Conservation (phyloP, 345 rosid genomes). For the Brassica rapa region DNA sequence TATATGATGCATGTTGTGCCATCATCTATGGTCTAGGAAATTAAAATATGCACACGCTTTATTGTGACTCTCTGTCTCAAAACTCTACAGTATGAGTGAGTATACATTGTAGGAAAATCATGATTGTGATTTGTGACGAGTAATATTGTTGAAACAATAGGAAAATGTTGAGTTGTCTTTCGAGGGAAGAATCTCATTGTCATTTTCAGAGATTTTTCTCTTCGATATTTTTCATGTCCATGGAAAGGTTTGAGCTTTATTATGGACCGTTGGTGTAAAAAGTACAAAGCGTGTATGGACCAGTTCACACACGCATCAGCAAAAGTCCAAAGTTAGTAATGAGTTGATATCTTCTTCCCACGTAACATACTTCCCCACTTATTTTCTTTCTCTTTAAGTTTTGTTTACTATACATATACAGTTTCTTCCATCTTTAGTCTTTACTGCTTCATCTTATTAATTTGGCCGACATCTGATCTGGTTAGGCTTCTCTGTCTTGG, state of each 20-base stretch:
- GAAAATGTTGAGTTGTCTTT: background rate
- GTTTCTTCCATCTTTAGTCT: background rate
- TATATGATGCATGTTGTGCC: constrained; percentile 8
- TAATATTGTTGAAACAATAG: background rate
- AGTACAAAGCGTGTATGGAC: constrained; percentile 29
- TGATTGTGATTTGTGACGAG: background rate
- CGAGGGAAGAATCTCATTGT: background rate
- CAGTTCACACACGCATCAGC: constrained; percentile 30
- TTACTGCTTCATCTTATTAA: background rate
- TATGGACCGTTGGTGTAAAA: background rate
- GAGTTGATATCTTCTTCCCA: constrained; percentile 35
- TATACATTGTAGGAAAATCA: background rate
- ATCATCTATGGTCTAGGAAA: constrained; percentile 21
- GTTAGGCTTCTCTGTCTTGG: background rate
- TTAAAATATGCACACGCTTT: constrained; percentile 13
- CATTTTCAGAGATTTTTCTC: background rate
- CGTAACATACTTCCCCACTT: constrained; percentile 27
- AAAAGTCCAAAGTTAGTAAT: background rate
- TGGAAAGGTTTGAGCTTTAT: background rate
- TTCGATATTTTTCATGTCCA: background rate
- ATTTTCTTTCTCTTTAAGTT: background rate
- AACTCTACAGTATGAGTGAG: background rate
- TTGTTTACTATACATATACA: background rate
- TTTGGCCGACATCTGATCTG: constrained; percentile 20
- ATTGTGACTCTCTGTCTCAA: constrained; percentile 19